Evolutionary conservation across 2,329 filamentous ascomycete genomes (phyloP).

Genomic region (Trichoderma sp.): DNA sequence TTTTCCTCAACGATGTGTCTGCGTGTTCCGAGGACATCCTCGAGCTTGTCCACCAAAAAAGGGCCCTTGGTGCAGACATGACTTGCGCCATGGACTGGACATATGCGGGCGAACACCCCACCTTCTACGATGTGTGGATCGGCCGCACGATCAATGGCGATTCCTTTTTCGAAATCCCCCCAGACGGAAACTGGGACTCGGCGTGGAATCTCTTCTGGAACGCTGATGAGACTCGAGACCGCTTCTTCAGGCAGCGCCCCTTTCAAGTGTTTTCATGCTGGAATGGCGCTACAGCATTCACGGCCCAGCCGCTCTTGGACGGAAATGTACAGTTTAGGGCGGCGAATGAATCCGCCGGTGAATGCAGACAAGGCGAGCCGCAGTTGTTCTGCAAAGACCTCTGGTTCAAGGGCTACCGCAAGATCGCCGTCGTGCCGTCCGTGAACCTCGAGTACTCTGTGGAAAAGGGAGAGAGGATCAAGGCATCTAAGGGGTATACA

Average conservation of each 20-base stretch:
- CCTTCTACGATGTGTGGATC: constrained; percentile 55
- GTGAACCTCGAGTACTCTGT: constrained; percentile 60
- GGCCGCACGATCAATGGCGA: constrained; percentile 57
- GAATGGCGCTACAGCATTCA: constrained; percentile 59
- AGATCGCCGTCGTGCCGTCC: constrained; percentile 59
- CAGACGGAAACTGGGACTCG: constrained; percentile 53
- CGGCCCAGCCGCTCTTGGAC: constrained; percentile 51
- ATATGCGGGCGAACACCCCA: constrained; percentile 48
- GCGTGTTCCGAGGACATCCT: constrained; percentile 60
- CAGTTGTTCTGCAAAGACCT: constrained; percentile 61
- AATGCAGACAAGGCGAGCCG: constrained; percentile 60
- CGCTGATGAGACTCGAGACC: constrained; percentile 42
- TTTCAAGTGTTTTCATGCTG: constrained; percentile 66
- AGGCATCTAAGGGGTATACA: constrained; percentile 54
- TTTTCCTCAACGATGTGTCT: constrained; percentile 61
- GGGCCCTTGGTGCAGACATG: constrained; percentile 55
- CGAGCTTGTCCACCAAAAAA: constrained; percentile 57
- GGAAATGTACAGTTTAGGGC: constrained; percentile 46
- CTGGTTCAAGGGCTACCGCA: constrained; percentile 54
- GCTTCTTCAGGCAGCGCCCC: constrained; percentile 46
- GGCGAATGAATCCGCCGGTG: constrained; percentile 36
- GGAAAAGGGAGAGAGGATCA: constrained; percentile 49
- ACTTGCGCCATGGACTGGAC: constrained; percentile 64
- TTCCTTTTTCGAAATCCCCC: constrained; percentile 57
- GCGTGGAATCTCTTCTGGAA: constrained; percentile 60